These are phyloP conservation scores for Raphanus raphanistrum DNA, from an alignment of 345 rosid genomes.

Conservation along the genomic window DNA sequence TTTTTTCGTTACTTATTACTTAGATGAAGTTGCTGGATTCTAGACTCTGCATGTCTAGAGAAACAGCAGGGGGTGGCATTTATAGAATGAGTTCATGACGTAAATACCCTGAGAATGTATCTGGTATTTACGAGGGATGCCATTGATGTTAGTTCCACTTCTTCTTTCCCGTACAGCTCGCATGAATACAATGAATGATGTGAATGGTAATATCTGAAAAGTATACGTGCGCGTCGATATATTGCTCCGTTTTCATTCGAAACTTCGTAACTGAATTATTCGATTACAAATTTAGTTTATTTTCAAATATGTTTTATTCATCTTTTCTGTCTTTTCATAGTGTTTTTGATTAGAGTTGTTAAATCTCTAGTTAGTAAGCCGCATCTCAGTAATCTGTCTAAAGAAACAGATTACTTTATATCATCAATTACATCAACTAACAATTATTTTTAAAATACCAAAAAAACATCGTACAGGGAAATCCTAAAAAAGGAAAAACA, in stretches of 20 bases:
- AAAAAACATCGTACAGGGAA: not conserved
- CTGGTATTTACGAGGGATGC: slow-evolving; percentile 25
- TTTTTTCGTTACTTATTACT: not conserved
- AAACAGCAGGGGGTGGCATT: slow-evolving; percentile 12
- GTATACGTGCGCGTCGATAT: slow-evolving; percentile 22
- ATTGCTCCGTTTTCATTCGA: slow-evolving; percentile 2
- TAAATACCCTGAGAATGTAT: slow-evolving; percentile 15
- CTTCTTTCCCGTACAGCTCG: slow-evolving; percentile 22
- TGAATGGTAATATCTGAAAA: slow-evolving; percentile 20
- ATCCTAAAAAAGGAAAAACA: not conserved
- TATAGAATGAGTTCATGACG: slow-evolving; percentile 28
- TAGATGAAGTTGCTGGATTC: slow-evolving; percentile 15
- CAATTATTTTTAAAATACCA: not conserved
- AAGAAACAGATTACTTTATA: no score
- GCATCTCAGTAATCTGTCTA: not conserved
- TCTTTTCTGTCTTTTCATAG: not conserved
- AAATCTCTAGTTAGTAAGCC: not conserved
- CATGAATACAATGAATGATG: slow-evolving; percentile 20
- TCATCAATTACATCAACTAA: not conserved
- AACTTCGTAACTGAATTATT: not conserved
- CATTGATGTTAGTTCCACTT: slow-evolving; percentile 23
- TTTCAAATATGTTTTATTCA: not conserved
- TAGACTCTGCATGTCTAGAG: slow-evolving; percentile 37
- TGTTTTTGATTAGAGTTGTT: not conserved
- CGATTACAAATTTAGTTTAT: not conserved